Percentiles rank a stretch among this genome's conserved stretches.
phyloP scores from a whole-genome alignment of 1,139 yeast genomes.

The Arxiozyma slooffiae region DNA sequence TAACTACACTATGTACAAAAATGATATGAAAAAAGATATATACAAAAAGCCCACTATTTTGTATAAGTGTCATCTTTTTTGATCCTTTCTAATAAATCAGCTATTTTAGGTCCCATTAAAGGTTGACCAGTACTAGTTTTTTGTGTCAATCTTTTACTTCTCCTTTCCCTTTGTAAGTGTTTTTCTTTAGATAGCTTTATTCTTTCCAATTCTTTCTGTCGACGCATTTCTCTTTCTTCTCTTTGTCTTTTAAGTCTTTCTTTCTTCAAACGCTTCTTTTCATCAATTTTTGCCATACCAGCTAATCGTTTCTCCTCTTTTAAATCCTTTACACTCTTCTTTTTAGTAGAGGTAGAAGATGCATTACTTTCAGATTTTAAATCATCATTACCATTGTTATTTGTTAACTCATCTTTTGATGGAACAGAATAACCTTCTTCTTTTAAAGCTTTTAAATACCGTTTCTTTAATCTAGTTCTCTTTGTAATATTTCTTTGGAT shows the following conservation, averaged over 20 bases:
- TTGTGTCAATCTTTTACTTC: conserved; percentile 44
- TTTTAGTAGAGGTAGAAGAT: not conserved
- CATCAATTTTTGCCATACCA: conserved; percentile 21
- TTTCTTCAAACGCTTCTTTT: conserved; percentile 40
- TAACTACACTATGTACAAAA: conserved; percentile 2
- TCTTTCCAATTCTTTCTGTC: conserved; percentile 28
- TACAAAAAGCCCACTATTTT: not conserved
- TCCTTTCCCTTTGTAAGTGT: conserved; percentile 35
- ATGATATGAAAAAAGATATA: not conserved
- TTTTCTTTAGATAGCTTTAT: conserved; percentile 26
- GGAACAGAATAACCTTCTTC: conserved; percentile 53
- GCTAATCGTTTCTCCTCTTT: conserved; percentile 18
- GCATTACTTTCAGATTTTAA: conserved; percentile 2
- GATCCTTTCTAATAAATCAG: conserved; percentile 67
- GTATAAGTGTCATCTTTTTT: conserved; percentile 38
- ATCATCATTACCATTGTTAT: not conserved
- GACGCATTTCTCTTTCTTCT: conserved; percentile 31
- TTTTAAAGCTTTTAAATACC: conserved; percentile 70
- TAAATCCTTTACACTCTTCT: conserved; percentile 13
- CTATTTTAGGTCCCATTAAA: conserved; percentile 80
- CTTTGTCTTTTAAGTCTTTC: conserved; percentile 35
- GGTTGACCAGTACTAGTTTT: conserved; percentile 78
- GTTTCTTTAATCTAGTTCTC: conserved; percentile 73
- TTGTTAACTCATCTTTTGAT: not conserved
- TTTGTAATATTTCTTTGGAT: conserved; percentile 71